Evolutionary conservation across 371 early-diverging fungal genomes (phyloP).

Genomic region (Mortierella sp.): DNA sequence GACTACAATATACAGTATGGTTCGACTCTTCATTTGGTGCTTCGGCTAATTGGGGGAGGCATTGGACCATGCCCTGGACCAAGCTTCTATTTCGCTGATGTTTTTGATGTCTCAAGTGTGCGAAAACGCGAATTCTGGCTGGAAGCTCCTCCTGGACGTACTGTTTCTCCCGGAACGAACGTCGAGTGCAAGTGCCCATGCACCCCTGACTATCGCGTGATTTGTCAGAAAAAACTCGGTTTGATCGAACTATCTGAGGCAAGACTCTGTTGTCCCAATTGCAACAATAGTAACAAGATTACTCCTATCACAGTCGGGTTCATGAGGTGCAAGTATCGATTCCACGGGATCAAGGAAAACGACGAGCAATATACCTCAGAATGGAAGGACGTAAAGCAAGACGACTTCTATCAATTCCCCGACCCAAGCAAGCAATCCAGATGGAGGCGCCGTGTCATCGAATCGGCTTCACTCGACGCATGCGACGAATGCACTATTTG

Average conservation of each 20-base stretch:
- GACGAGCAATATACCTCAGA: conserved; percentile 11
- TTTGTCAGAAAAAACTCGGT: conserved; percentile 4
- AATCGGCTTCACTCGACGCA: neutral
- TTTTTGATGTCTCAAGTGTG: conserved; percentile 1
- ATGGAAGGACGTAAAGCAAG: conserved; percentile 1
- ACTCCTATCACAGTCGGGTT: conserved; percentile 14
- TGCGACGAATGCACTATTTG: conserved; percentile 15
- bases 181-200: conserved; percentile 20
- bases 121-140: neutral
- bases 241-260: conserved; percentile 15
- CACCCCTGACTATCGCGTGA: conserved; percentile 6
- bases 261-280: conserved; percentile 22
- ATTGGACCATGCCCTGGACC: neutral
- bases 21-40: conserved; percentile 88
- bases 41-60: conserved; percentile 85
- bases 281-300: neutral
- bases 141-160: conserved; percentile 5
- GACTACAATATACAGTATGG: conserved; percentile 64
- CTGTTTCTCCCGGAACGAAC: conserved; percentile 12
- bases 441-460: conserved; percentile 18
- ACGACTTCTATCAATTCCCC: conserved; percentile 9
- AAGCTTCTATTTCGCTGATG: conserved; percentile 14
- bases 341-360: conserved; percentile 14
- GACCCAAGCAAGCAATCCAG: neutral
- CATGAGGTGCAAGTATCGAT: conserved; percentile 25